These are phyloP conservation scores for Tephrocybe sp. DNA, from an alignment of 768 basidiomycete species.

Conservation along the genomic window DNA sequence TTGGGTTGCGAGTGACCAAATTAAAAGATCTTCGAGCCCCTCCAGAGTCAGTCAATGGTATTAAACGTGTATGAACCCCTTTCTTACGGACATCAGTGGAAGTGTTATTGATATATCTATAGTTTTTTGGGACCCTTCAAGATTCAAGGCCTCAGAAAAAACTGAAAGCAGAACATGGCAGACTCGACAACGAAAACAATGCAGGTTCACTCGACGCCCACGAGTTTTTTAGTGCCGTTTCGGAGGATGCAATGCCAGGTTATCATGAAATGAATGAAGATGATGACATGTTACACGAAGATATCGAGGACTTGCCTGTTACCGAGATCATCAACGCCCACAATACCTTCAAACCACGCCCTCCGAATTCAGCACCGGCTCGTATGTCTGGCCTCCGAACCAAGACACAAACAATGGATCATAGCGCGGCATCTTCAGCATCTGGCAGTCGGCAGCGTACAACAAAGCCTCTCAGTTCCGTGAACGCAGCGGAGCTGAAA, in stretches of 20 bases:
- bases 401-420: neutral
- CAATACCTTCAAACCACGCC: slow-evolving; percentile 5
- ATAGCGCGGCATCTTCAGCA: neutral
- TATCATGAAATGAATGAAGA: slow-evolving; percentile 52
- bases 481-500: neutral
- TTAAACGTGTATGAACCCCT: slow-evolving; percentile 59
- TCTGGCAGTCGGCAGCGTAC: too few relatives aligned
- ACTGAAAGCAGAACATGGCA: slow-evolving; percentile 29
- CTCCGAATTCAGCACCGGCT: slow-evolving; percentile 25
- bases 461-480: slow-evolving; percentile 9
- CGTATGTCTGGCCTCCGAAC: slow-evolving; percentile 11
- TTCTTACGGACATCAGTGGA: neutral
- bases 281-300: slow-evolving; percentile 24
- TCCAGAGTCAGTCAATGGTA: slow-evolving; percentile 47
- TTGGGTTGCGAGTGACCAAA: slow-evolving; percentile 88
- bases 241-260: slow-evolving; percentile 49
- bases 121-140: slow-evolving; percentile 60
- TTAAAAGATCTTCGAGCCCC: slow-evolving; percentile 74
- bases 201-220: slow-evolving; percentile 14
- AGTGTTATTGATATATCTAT: neutral
- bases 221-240: slow-evolving; percentile 14
- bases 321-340: slow-evolving; percentile 17
- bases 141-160: slow-evolving; percentile 39
- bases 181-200: slow-evolving; percentile 20
- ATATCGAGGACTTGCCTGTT: slow-evolving; percentile 19